These are phyloP conservation scores for Knoxia roxburghii DNA, from an alignment of 257 asterid species.

Conservation along the genomic window DNA sequence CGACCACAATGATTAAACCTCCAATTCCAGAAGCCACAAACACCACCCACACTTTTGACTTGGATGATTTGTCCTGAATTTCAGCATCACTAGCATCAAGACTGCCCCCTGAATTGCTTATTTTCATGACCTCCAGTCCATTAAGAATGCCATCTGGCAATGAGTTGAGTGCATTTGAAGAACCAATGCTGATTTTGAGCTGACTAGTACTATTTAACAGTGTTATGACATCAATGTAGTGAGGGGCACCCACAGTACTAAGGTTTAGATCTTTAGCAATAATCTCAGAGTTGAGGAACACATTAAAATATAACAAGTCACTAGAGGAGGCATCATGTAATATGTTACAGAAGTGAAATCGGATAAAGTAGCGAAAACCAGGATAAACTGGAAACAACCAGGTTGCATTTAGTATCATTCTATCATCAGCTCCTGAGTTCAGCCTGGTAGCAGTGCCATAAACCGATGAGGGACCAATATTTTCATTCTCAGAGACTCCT, in stretches of 20 bases:
- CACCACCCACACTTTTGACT: slow-evolving; percentile 31
- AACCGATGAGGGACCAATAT: slow-evolving; percentile 28
- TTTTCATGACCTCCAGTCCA: slow-evolving; percentile 46
- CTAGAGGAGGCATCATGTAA: not conserved
- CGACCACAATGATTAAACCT: slow-evolving; percentile 1
- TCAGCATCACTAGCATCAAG: slow-evolving; percentile 29
- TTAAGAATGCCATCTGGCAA: slow-evolving; percentile 30
- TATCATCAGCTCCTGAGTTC: slow-evolving; percentile 12
- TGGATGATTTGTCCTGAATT: slow-evolving; percentile 13
- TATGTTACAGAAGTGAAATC: slow-evolving; percentile 37
- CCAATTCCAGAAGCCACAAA: slow-evolving; percentile 26
- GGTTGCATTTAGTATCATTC: slow-evolving; percentile 15
- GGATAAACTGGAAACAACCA: slow-evolving; percentile 35
- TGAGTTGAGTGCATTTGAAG: slow-evolving; percentile 11
- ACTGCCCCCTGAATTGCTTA: slow-evolving; percentile 29
- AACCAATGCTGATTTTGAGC: slow-evolving; percentile 28
- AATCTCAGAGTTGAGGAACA: slow-evolving; percentile 23
- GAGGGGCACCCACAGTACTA: slow-evolving; percentile 24
- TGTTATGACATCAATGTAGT: slow-evolving; percentile 25
- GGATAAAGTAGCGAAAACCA: slow-evolving; percentile 34
- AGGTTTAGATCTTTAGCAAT: slow-evolving; percentile 28
- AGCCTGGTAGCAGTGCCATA: slow-evolving; percentile 31
- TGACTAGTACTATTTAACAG: slow-evolving; percentile 1
- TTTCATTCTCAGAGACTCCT: slow-evolving; percentile 16
- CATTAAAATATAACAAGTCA: slow-evolving; percentile 21